These are phyloP conservation scores for Lichtheimia hyalospora DNA, from an alignment of 371 early-diverging fungal species.

Conservation along the genomic window DNA sequence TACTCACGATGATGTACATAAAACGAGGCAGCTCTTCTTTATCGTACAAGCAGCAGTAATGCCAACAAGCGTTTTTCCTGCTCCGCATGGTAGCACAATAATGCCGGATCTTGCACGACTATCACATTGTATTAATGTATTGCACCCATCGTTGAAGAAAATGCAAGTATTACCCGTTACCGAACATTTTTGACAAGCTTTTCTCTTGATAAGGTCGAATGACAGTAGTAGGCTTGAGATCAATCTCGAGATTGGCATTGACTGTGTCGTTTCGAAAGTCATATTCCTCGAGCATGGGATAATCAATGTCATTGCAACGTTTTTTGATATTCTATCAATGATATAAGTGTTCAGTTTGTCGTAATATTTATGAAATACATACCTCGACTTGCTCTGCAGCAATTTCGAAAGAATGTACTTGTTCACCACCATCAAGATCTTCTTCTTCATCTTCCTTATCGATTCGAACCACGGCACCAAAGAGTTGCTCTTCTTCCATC, in stretches of 20 bases:
- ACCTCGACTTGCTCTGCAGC: slow-evolving; percentile 76
- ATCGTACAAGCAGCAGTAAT: slow-evolving; percentile 99
- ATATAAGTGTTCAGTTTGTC: background rate
- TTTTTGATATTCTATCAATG: slow-evolving; percentile 73
- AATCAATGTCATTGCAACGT: slow-evolving; percentile 94
- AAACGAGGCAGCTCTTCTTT: slow-evolving; percentile 94
- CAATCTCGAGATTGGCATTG: slow-evolving; percentile 90
- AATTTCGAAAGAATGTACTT: slow-evolving; percentile 91
- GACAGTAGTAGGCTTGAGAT: slow-evolving; percentile 94
- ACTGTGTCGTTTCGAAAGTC: slow-evolving; percentile 95
- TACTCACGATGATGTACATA: slow-evolving; percentile 90
- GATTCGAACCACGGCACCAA: slow-evolving; percentile 59
- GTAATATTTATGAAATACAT: slow-evolving; percentile 6
- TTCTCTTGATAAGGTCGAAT: slow-evolving; percentile 99
- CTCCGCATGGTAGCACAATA: slow-evolving; percentile 99
- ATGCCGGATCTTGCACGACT: slow-evolving; percentile 98
- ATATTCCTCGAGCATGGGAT: slow-evolving; percentile 99
- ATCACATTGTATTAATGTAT: background rate
- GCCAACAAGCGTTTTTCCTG: slow-evolving; percentile 99
- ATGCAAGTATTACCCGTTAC: slow-evolving; percentile 66
- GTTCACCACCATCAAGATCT: slow-evolving; percentile 68
- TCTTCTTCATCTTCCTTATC: slow-evolving; percentile 74
- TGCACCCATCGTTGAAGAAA: background rate
- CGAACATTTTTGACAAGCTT: slow-evolving; percentile 99
- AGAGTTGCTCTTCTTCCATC: slow-evolving; percentile 53